Conservation (phyloP, 2,329 filamentous ascomycete genomes). For the Pseudopyricularia javanii region DNA sequence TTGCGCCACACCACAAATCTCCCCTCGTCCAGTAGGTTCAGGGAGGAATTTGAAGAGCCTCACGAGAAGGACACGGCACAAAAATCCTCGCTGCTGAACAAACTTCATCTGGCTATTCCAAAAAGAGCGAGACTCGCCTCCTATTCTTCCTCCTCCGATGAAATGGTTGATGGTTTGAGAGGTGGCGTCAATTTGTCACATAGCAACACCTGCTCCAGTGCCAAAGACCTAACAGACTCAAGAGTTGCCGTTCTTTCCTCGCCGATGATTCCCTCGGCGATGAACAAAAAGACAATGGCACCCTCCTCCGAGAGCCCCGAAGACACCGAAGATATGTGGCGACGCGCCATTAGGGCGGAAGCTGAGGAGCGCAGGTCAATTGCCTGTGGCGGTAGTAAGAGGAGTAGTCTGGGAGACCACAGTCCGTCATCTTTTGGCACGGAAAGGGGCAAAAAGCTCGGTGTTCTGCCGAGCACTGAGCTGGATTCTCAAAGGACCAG, state of each 20-base stretch:
- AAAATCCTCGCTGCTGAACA: conserved; percentile 20
- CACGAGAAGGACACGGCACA: conserved; percentile 5
- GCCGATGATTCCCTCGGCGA: neutral
- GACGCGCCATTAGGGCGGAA: conserved; percentile 7
- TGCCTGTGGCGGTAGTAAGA: neutral
- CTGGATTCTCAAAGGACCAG: neutral
- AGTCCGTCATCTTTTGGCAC: neutral
- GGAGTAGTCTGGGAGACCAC: neutral
- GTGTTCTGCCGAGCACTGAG: neutral
- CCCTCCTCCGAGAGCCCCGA: neutral
- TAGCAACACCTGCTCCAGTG: neutral
- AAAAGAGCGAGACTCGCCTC: conserved; percentile 15
- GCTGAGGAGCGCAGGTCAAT: conserved; percentile 3
- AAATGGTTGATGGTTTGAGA: neutral
- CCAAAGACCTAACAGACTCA: neutral
- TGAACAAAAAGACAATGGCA: neutral
- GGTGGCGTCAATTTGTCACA: neutral
- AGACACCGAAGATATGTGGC: conserved; percentile 6
- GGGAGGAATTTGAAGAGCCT: conserved; percentile 22
- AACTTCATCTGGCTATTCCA: conserved; percentile 20
- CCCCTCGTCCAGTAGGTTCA: conserved; percentile 25
- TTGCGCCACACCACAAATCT: conserved; percentile 15
- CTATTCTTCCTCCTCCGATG: conserved; percentile 7
- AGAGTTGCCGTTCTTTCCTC: too few species aligned
- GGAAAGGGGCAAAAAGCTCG: neutral